Evolutionary conservation across 140 eudicot genomes (phyloP).

Genomic region (Cichorium intybus): DNA sequence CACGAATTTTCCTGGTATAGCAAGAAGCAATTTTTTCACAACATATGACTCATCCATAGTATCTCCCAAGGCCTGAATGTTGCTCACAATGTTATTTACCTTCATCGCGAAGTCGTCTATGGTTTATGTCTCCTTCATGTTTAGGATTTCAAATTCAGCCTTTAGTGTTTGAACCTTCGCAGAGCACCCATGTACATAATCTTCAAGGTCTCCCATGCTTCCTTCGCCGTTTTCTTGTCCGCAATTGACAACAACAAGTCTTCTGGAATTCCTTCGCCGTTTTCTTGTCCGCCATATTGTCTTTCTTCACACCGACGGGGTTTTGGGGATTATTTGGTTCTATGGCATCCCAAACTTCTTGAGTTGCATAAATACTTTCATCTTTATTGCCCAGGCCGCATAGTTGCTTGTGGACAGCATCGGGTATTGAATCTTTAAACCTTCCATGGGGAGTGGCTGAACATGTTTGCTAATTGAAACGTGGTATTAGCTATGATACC

Average conservation of each 20-base stretch:
- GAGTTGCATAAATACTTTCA: no score
- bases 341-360: no score
- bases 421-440: background rate
- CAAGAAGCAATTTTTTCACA: no score
- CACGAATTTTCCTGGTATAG: background rate
- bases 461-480: background rate
- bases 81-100: background rate
- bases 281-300: background rate
- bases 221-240: background rate
- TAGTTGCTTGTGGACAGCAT: background rate
- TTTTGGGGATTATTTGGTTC: no score
- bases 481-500: background rate
- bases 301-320: background rate
- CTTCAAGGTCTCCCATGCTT: background rate
- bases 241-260: background rate
- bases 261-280: background rate
- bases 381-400: no score
- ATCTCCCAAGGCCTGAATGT: background rate
- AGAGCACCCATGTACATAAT: no score
- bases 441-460: background rate
- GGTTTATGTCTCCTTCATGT: no score
- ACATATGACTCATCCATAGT: background rate
- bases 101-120: no score
- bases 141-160: background rate
- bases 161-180: conserved; percentile 1